A percentile compares a stretch with the other conserved stretches of the same genome.
Evolutionary conservation across 139 green algal genomes (phyloP).

Genomic region (Trebouxia sp.): DNA sequence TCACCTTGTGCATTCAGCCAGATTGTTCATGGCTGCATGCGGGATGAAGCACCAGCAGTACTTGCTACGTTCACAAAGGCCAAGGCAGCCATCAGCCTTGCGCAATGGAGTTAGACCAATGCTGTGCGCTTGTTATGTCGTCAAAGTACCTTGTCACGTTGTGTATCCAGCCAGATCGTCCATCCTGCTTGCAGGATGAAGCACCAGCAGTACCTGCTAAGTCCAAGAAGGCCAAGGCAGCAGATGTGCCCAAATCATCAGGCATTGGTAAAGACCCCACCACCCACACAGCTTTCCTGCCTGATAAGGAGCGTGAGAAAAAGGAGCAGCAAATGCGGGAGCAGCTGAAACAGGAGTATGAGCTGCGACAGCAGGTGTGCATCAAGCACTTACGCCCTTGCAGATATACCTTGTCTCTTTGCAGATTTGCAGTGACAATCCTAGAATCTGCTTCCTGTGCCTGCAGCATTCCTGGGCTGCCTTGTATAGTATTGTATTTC

Average conservation of each 20-base stretch:
- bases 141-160: neutral
- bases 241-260: neutral
- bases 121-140: neutral
- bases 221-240: neutral
- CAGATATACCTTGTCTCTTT: neutral
- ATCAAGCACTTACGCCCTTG: neutral
- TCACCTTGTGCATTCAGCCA: neutral
- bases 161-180: neutral
- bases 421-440: neutral
- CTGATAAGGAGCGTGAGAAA: conserved; percentile 83
- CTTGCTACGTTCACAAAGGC: neutral
- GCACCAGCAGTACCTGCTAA: neutral
- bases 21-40: neutral
- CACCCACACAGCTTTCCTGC: conserved; percentile 83
- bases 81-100: neutral
- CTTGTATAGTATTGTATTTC: neutral
- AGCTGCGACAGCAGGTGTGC: conserved; percentile 40
- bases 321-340: conserved; percentile 77
- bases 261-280: conserved; percentile 87
- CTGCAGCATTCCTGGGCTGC: neutral
- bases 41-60: neutral
- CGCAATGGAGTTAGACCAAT: neutral
- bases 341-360: conserved; percentile 68
- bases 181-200: neutral
- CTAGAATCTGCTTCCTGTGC: neutral